Evolutionary conservation across 305 asterid species (phyloP), one percentile per base, ranked within the genome.

Genomic region (Plantago coronopus): DNA sequence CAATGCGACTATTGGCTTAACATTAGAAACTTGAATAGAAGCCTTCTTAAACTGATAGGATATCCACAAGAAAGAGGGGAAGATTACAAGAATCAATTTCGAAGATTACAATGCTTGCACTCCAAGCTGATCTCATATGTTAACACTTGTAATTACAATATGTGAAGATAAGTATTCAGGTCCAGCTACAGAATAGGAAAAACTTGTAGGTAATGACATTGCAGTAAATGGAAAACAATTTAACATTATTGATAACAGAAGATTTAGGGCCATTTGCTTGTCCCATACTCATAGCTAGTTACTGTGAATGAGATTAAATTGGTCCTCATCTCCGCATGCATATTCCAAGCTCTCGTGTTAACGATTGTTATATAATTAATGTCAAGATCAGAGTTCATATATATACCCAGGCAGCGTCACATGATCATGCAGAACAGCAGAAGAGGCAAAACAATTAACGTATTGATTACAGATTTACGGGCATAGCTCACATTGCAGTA

Each of bases 1-100:
- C 81, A 76, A 68, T 23, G 61, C 17, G n/a, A 72, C 22, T 0
- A 58, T 17, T 17, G 73, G 64, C 65, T 68, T 76, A 44, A 46
- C 56, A 29, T 7, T 23, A 27, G 11, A 54, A n/a, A 47, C 48
- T 11, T 43, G 25, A 17, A n/a, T 19, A 40, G 3, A 23, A 42
- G n/a, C 46, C 69, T 54, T 64, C 19, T 44, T 25, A 17, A 54
- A 29, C 23, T 25, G 44, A 54, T 17, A 22, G 4, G 9, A 8
- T 27, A 5, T 53, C n/a, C 40, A 17, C 17, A 48, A 16, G 1
- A 44, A 3, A 17, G 6, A n/a, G 23, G 17, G 27, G 0, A 14
- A 61, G 44, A 20, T 13, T 20, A 9, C 0, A 46, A n/a, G 65
- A 45, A 61, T n/a, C n/a, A n/a, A n/a, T 45, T n/a, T 16, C 18